Base-by-base conservation (phyloP, 2,329 filamentous ascomycete species). In the Talaromyces rugulosus region DNA sequence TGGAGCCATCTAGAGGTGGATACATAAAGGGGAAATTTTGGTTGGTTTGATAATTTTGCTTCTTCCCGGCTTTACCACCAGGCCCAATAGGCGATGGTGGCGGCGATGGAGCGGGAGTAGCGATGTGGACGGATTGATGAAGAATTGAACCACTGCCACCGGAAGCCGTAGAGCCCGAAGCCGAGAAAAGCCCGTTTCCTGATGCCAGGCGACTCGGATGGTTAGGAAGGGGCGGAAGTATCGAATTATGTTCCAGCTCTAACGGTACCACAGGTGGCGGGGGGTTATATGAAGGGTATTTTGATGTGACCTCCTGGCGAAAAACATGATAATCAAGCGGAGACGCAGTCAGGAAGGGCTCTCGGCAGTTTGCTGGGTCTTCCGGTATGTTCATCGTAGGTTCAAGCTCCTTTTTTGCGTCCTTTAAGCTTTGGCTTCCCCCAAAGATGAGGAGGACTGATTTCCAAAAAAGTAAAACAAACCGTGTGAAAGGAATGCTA, bases 21-120 rank as follows among this genome's bases (percentile, higher is more conserved):
- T 99, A 99, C 79, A 99, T 87, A 72, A 99, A 98, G 0, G 95
- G 95, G 66, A 99, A 98, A 72, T 97, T 95, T 70, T 99, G 95
- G 71, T 99, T 99, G 0, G 95, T 99, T 75, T 99, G 95, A 70
- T 99, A 99, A 68, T 98, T 99, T 71, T 99, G 95, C 73, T 99
- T 99, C 81, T 99, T 99, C 0, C 90, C 93, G 58, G 90, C 91
- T 75, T 98, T 99, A 0, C 92, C 92, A 30, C 92, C 86, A 3
- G 86, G 84, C 0, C 85, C 93, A 36, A 89, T 89, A 9, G 95
- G 95, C 1, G 94, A 97, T 0, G 95, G 95, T 0, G 95, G 95
- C 28, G 95, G 95, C 0, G 95, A 99, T 1, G 95, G 95, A 0
- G 93, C 94, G 0, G 95, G 95, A 1, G 95, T 99, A n/a, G 95